Base-by-base conservation (phyloP, 805 yeast genomes). In the Ogataea paraovalis region DNA sequence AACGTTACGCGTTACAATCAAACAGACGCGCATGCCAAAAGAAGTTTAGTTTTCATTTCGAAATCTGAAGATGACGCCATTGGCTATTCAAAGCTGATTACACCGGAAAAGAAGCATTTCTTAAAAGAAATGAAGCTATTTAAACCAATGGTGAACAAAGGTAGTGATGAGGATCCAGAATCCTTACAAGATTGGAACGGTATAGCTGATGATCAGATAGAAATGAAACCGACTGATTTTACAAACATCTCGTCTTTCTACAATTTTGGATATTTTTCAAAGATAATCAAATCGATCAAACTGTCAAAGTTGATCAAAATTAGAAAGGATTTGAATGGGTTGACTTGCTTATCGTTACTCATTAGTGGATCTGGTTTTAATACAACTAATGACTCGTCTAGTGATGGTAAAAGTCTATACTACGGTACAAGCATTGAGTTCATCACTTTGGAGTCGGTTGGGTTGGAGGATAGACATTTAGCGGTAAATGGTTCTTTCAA, bases 1-100 rank as follows among this genome's bases (percentile, higher is more conserved):
- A n/a, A n/a, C n/a, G n/a, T n/a, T n/a, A n/a, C n/a, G n/a, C n/a
- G n/a, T n/a, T n/a, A n/a, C n/a, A n/a, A n/a, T n/a, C n/a, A n/a
- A n/a, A n/a, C n/a, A n/a, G n/a, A n/a, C n/a, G n/a, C n/a, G n/a
- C n/a, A n/a, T n/a, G n/a, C n/a, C 21, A 53, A 63, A 4, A 70
- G 74, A 32, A 73, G 70, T 52, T 63, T 83, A 41, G 70, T 75
- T 22, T 74, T 89, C 45, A 76, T 85, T 4, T 83, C 94, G 0
- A 75, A 54, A 45, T 65, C 69, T 3, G 58, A 73, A 36, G 87
- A 92, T 10, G 85, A 82, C 22, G 50, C 67, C n/a, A 73, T 87
- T 41, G 96, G 96, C 0, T 71, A 74, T 44, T 81, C 87, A 36
- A 82, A 84, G 57, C 69, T 87, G 19, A 72, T 76, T 9, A 73